phyloP scores from a whole-genome alignment of 192 early-diverging fungal genomes.

The Podila epigama region DNA sequence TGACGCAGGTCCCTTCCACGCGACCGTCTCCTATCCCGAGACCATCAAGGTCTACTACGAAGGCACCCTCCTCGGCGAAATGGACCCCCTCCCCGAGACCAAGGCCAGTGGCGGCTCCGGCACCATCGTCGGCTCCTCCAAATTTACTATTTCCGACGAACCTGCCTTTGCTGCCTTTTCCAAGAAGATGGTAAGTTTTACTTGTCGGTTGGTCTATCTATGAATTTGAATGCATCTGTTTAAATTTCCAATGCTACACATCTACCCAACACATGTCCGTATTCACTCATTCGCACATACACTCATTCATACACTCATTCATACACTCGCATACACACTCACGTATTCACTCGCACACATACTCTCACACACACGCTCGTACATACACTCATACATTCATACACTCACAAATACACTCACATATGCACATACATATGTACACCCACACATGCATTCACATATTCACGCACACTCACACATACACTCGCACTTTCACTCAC shows the following conservation, averaged over 20 bases:
- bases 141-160: slow-evolving; percentile 30
- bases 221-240: too few relatives aligned
- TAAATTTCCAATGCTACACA: too few relatives aligned
- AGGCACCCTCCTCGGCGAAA: slow-evolving; percentile 27
- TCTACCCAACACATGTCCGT: too few relatives aligned
- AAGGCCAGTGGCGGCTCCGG: slow-evolving; percentile 36
- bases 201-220: background rate
- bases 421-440: too few relatives aligned
- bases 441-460: too few relatives aligned
- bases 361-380: too few relatives aligned
- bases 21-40: slow-evolving; percentile 54
- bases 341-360: too few relatives aligned
- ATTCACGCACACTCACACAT: background rate
- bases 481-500: background rate
- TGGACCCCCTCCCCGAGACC: slow-evolving; percentile 31
- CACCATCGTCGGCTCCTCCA: background rate
- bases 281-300: too few relatives aligned
- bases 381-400: too few relatives aligned
- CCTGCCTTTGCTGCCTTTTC: slow-evolving; percentile 44
- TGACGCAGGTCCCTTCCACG: slow-evolving; percentile 61
- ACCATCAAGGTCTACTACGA: slow-evolving; percentile 53
- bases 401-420: too few relatives aligned
- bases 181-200: slow-evolving; percentile 52
- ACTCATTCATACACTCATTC: background rate
- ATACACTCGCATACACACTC: background rate